phyloP scores from a whole-genome alignment of 495 filamentous ascomycete species.

The Hypoxylon fuscum region DNA sequence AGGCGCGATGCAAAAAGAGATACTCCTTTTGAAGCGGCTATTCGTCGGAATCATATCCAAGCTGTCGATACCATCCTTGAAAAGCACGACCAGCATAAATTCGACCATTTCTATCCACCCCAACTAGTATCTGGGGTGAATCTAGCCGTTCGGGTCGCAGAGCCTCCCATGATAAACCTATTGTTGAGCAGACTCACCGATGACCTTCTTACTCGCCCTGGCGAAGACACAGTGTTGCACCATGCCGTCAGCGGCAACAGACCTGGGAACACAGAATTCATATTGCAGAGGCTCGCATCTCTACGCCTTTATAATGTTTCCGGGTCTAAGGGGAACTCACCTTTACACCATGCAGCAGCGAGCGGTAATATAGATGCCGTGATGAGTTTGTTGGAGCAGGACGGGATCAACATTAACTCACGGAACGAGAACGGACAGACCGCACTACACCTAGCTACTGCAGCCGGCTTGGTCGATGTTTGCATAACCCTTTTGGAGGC shows the following conservation, averaged over 20 bases:
- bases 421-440: conserved; percentile 21
- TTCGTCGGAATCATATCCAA: conserved; percentile 33
- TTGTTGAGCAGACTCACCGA: conserved; percentile 6
- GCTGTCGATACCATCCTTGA: conserved; percentile 29
- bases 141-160: conserved; percentile 16
- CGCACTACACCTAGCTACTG: conserved; percentile 16
- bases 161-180: conserved; percentile 14
- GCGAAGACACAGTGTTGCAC: conserved; percentile 11
- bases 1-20: conserved; percentile 24
- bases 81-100: conserved; percentile 18
- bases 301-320: conserved; percentile 13
- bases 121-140: conserved; percentile 22
- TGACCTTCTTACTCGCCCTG: conserved; percentile 5
- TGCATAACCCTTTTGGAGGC: conserved; percentile 22
- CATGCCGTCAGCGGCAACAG: conserved; percentile 27
- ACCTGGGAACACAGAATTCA: conserved; percentile 26
- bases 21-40: conserved; percentile 30
- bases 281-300: conserved; percentile 17
- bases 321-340: conserved; percentile 7
- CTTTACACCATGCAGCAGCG: conserved; percentile 27
- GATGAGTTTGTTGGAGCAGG: conserved; percentile 6
- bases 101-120: conserved; percentile 8
- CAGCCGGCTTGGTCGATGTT: conserved; percentile 13
- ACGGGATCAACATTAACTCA: conserved; percentile 12
- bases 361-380: conserved; percentile 30